These are phyloP conservation scores for Podila epicladia DNA, from an alignment of 192 early-diverging fungal species.

Conservation along the genomic window DNA sequence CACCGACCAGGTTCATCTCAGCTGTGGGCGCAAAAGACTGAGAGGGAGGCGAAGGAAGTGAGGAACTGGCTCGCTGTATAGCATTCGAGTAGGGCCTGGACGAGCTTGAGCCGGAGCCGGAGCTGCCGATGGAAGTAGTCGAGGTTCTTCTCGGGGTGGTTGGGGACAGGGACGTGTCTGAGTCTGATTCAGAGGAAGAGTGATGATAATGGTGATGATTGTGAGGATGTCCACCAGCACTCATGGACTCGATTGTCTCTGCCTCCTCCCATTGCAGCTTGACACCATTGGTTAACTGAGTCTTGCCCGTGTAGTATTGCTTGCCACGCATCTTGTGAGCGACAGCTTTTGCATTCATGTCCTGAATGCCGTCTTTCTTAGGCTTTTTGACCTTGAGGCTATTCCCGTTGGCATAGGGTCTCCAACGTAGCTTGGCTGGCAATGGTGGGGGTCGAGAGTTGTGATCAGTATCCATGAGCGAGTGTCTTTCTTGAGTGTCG, in stretches of 20 bases:
- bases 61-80: slow-evolving; percentile 19
- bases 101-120: neutral
- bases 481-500: neutral
- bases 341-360: slow-evolving; percentile 16
- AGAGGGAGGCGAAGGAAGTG: slow-evolving; percentile 27
- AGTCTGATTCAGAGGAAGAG: slow-evolving; percentile 16
- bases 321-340: slow-evolving; percentile 28
- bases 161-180: slow-evolving; percentile 16
- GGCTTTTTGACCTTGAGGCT: slow-evolving; percentile 36
- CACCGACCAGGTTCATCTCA: slow-evolving; percentile 44
- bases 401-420: slow-evolving; percentile 46
- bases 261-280: slow-evolving; percentile 45
- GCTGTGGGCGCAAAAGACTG: slow-evolving; percentile 1
- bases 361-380: slow-evolving; percentile 8
- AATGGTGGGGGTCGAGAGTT: slow-evolving; percentile 13
- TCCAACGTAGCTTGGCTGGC: slow-evolving; percentile 40
- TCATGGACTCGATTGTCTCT: slow-evolving; percentile 48
- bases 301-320: slow-evolving; percentile 28
- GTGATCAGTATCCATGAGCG: slow-evolving; percentile 33
- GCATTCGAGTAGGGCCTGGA: slow-evolving; percentile 1
- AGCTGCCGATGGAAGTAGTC: neutral
- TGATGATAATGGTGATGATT: slow-evolving; percentile 21
- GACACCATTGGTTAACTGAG: slow-evolving; percentile 4
- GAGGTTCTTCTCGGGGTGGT: neutral
- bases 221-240: slow-evolving; percentile 32